A percentile compares a stretch with the other conserved stretches of the same genome.
Evolutionary conservation across 2,329 filamentous ascomycete genomes (phyloP).

Genomic region (Xylariaceae sp.): DNA sequence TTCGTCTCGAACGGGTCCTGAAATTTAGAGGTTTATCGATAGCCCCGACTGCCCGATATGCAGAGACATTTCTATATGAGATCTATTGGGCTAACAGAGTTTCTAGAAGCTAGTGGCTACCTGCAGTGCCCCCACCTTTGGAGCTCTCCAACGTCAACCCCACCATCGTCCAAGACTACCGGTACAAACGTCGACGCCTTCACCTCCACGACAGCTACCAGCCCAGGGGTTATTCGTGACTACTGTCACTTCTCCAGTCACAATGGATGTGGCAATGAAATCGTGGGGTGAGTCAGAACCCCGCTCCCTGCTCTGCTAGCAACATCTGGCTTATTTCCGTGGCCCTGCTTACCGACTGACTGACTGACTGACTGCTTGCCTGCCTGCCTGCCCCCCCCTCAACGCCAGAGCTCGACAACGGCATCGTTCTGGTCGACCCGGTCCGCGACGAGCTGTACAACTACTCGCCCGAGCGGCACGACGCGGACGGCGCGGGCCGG

Average conservation of each 20-base stretch:
- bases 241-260: constrained; percentile 10
- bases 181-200: neutral
- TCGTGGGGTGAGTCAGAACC: constrained; percentile 47
- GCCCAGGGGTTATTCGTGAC: constrained; percentile 9
- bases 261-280: constrained; percentile 50
- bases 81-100: neutral
- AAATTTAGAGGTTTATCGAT: constrained; percentile 23
- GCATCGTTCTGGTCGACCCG: constrained; percentile 74
- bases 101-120: neutral
- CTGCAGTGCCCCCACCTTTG: neutral
- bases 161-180: constrained; percentile 3
- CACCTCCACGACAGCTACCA: neutral
- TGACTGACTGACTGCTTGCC: neutral
- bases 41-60: too few species aligned
- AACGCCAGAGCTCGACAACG: constrained; percentile 82
- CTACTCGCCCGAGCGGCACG: constrained; percentile 65
- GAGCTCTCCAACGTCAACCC: constrained; percentile 9
- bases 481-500: constrained; percentile 51
- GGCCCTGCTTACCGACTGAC: neutral
- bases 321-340: constrained; percentile 4
- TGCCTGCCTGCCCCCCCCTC: constrained; percentile 1
- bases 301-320: neutral
- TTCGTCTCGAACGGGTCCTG: constrained; percentile 7
- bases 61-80: too few species aligned
- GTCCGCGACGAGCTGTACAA: constrained; percentile 86